These are phyloP conservation scores for Aspergillus uvarum DNA, from an alignment of 2,329 filamentous ascomycete genomes.

Conservation along the genomic window DNA sequence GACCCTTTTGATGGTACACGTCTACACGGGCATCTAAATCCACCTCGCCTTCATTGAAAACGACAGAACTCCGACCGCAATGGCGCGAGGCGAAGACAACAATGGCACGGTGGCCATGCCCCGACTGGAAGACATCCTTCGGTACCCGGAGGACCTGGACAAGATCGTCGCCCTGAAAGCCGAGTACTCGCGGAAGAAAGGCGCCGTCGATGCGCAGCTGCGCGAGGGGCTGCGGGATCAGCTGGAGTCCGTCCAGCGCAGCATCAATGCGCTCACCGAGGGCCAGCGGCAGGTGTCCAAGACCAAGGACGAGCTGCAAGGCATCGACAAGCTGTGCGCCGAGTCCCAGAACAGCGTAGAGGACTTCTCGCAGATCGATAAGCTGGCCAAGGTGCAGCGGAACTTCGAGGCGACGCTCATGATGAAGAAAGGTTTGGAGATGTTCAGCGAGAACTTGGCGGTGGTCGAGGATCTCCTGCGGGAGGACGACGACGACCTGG, in stretches of 20 bases:
- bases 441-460: constrained; percentile 74
- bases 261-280: constrained; percentile 84
- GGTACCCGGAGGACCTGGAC: constrained; percentile 94
- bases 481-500: constrained; percentile 79
- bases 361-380: constrained; percentile 85
- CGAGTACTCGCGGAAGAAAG: constrained; percentile 93
- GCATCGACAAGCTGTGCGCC: constrained; percentile 94
- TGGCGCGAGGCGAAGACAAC: constrained; percentile 37
- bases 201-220: constrained; percentile 84
- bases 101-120: constrained; percentile 65
- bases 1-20: neutral
- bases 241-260: constrained; percentile 88
- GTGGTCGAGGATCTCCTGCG: constrained; percentile 75
- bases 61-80: constrained; percentile 19
- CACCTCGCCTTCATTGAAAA: neutral
- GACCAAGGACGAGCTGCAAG: constrained; percentile 98
- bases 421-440: constrained; percentile 88
- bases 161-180: constrained; percentile 87
- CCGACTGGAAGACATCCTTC: constrained; percentile 88
- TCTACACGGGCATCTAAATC: neutral
- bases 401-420: constrained; percentile 93
- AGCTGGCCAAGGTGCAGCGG: constrained; percentile 61
- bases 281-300: constrained; percentile 87
- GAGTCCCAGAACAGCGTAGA: constrained; percentile 97
- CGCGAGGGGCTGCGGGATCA: constrained; percentile 86